phyloP scores from a whole-genome alignment of 345 rosid species.

The Populus alba region DNA sequence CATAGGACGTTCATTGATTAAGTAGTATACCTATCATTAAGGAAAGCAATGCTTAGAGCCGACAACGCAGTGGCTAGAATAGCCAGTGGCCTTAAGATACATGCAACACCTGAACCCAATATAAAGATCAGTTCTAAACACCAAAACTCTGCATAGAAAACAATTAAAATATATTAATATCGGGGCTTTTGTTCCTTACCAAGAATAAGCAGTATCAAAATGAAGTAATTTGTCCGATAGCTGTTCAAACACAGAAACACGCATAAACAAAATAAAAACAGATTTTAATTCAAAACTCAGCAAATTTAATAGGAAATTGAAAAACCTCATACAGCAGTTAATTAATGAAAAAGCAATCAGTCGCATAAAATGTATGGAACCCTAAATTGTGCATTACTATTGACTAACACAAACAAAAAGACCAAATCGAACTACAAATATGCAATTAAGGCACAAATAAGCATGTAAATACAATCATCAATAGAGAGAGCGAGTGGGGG shows the following conservation, averaged over 20 bases:
- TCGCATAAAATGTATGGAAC: neutral
- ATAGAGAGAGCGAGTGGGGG: neutral
- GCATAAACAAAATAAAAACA: neutral
- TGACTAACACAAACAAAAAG: neutral
- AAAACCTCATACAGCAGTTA: neutral
- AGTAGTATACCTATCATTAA: constrained; percentile 79
- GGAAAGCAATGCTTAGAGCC: constrained; percentile 64
- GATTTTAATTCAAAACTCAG: neutral
- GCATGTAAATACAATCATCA: neutral
- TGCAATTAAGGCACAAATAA: neutral
- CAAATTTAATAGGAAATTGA: neutral
- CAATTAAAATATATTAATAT: neutral
- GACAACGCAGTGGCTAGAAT: constrained; percentile 65
- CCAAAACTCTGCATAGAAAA: neutral
- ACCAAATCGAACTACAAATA: neutral
- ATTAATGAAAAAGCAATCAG: neutral
- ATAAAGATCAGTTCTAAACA: constrained; percentile 31
- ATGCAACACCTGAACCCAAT: constrained; percentile 36
- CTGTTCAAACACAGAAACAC: constrained; percentile 44
- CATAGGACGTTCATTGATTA: neutral
- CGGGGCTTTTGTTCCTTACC: constrained; percentile 43
- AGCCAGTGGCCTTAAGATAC: constrained; percentile 77
- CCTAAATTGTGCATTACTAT: neutral
- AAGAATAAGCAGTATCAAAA: constrained; percentile 71
- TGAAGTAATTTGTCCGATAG: constrained; percentile 91